Percentiles rank a stretch among this genome's conserved stretches.
Evolutionary conservation across 805 yeast species (phyloP).

Genomic region (Candida michaelii): DNA sequence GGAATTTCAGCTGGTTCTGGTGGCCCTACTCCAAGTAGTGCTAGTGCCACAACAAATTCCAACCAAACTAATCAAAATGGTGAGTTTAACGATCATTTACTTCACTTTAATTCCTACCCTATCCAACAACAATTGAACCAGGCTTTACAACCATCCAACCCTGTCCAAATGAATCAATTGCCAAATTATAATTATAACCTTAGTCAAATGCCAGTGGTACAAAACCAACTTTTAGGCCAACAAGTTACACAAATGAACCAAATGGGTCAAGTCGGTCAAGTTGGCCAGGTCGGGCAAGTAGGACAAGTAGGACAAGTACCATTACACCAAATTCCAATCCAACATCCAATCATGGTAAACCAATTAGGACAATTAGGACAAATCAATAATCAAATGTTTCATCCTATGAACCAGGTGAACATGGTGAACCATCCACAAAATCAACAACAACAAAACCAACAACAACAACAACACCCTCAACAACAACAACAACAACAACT

Average conservation of each 20-base stretch:
- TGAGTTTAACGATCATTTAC: slow-evolving; percentile 10
- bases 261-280: slow-evolving; percentile 6
- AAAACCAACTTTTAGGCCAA: slow-evolving; percentile 10
- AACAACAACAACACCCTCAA: neutral
- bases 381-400: slow-evolving; percentile 11
- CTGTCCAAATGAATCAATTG: slow-evolving; percentile 20
- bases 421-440: slow-evolving; percentile 6
- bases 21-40: neutral
- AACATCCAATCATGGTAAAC: slow-evolving; percentile 11
- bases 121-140: slow-evolving; percentile 16
- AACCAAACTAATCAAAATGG: neutral
- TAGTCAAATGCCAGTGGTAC: slow-evolving; percentile 14
- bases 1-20: slow-evolving; percentile 2
- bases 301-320: slow-evolving; percentile 7
- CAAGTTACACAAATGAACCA: slow-evolving; percentile 6
- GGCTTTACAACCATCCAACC: slow-evolving; percentile 17
- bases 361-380: slow-evolving; percentile 8
- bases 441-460: slow-evolving; percentile 7
- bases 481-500: slow-evolving; percentile 4
- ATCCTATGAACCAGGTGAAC: slow-evolving; percentile 7
- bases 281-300: slow-evolving; percentile 1
- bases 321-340: slow-evolving; percentile 10
- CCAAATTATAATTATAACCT: slow-evolving; percentile 24
- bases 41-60: neutral
- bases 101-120: slow-evolving; percentile 10